Base-by-base conservation (phyloP, 1,139 yeast genomes). In the Yamadazyma kanchanaburiensis region DNA sequence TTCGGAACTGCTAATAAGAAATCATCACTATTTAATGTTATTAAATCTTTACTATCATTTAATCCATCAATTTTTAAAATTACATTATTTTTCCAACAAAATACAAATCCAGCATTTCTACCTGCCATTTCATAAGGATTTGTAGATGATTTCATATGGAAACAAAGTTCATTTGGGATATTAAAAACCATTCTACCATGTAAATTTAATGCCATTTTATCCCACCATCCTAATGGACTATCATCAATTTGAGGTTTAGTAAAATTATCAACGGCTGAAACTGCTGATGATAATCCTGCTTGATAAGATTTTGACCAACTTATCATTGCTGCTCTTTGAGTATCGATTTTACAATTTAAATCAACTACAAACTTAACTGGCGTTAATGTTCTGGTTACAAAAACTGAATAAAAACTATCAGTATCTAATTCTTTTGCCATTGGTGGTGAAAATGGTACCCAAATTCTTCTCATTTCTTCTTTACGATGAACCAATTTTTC, bases 171-270 rank as follows among this genome's bases (percentile, higher is more conserved):
- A 61, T 50, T 63, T 21, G 49, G 54, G 21, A 84, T 57, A 39
- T 77, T 72, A 65, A 81, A 76, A 7, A 66, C 57, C 17, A 77
- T 59, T 46, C 74, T 77, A 7, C 72, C 75, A 35, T 65, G 75
- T 27, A 55, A 43, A 26, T 55, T 45, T 21, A 69, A 47, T 0
- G 71, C 56, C 15, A 64, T 33, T 31, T 69, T 69, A 40, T 69
- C 84, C 83, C 74, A 83, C 64, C 65, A 82, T 0, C 97, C 97
- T 16, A 88, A 60, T 26, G 86, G 85, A 35, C 95, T 84, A 14
- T 88, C 89, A 52, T 91, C 97, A 11, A 84, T 64, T 9, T 78
- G 80, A 0, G 88, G 86, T 42, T 80, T 82, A 29, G 70, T 80
- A 71, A 60, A 77, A 55, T 61, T 84, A 52, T 47, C 81, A 41